These are phyloP conservation scores for Lonicera japonica DNA, from an alignment of 129 eudicot species.

Conservation along the genomic window DNA sequence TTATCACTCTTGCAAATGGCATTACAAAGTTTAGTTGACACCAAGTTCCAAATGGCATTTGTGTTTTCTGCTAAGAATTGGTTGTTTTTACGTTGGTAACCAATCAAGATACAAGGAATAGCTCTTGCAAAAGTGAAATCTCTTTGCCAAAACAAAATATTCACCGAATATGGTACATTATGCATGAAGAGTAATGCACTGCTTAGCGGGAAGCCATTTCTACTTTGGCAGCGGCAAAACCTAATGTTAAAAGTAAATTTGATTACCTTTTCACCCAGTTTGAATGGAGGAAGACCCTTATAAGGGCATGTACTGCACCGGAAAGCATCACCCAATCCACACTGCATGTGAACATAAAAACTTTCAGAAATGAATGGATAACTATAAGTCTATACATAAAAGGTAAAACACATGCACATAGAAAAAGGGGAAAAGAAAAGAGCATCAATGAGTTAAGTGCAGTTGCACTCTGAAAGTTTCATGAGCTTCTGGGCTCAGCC, in stretches of 20 bases:
- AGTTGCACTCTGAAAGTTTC: no score
- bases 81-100: no score
- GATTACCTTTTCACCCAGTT: conserved; percentile 82
- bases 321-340: conserved; percentile 95
- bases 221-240: neutral
- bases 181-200: neutral
- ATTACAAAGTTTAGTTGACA: no score
- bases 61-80: no score
- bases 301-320: conserved; percentile 91
- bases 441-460: no score
- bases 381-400: neutral
- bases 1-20: no score
- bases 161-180: neutral
- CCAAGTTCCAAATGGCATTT: no score
- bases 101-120: no score
- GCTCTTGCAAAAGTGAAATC: neutral
- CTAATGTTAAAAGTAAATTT: no score
- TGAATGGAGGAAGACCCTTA: conserved; percentile 89
- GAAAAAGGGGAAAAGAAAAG: no score
- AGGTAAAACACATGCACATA: neutral
- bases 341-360: conserved; percentile 39
- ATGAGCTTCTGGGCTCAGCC: no score
- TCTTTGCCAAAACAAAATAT: neutral
- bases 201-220: neutral
- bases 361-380: neutral